Base-by-base conservation (phyloP, 2,329 filamentous ascomycete species). In the Fusarium continuum region DNA sequence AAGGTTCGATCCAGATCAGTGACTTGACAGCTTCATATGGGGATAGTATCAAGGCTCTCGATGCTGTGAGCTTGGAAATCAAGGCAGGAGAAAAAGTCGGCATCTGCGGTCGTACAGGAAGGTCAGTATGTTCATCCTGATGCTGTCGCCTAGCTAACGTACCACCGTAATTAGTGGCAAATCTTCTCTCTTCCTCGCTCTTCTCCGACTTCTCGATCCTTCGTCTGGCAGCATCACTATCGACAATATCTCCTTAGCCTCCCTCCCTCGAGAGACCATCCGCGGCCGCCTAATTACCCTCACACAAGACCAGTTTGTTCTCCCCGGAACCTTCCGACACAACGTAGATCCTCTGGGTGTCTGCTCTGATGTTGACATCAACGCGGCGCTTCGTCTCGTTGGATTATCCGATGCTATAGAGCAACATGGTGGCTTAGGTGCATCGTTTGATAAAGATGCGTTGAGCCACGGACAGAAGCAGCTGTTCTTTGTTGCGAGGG, bases 71-170 rank as follows among this genome's bases (percentile, higher is more conserved):
- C 16, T 38, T 75, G 5, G 43, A 59, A 2, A 67, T 74, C 20
- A 43, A 46, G 9, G 70, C 77, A 0, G 81, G 82, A 1, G 75
- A 83, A 61, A 83, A 82, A 55, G 70, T 85, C 10, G 82, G 76
- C 2, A 77, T 85, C n/a, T 82, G 81, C 41, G 83, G 83, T 10
- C 79, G 82, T 11, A 83, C 79, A 19, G 82, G 82, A 32, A 71
- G 70, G 61, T 69, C 13, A 56, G 60, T 44, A 32, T 17, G 11
- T 20, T 13, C 22, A 23, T 36, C 44, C 39, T 14, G 17, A 38
- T 22, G 16, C 6, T 19, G 20, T 14, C 11, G 8, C 13, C 26
- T 35, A 14, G 19, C 23, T 49, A 47, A 39, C 25, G 14, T 13
- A 26, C 22, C 36, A 32, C 48, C 31, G 16, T 28, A 22, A 11